phyloP scores from a whole-genome alignment of 495 filamentous ascomycete species.

The Apodospora peruviana region DNA sequence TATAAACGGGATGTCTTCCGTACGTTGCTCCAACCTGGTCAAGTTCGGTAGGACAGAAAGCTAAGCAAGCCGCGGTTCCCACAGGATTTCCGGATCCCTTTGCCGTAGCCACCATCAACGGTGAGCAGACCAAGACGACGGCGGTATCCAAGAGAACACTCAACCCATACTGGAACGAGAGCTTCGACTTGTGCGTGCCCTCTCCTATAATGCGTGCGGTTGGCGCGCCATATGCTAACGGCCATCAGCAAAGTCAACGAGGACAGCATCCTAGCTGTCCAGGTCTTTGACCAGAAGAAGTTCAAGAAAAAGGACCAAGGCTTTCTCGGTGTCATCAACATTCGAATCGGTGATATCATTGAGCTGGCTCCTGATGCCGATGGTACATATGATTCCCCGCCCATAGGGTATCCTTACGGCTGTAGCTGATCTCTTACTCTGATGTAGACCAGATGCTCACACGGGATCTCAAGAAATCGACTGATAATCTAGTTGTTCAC shows the following conservation, averaged over 20 bases:
- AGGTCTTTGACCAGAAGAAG: conserved; percentile 99
- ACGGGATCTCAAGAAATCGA: conserved; percentile 96
- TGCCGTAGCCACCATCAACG: conserved; percentile 91
- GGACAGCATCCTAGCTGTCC: conserved; percentile 92
- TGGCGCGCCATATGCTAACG: conserved; percentile 16
- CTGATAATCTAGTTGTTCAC: conserved; percentile 94
- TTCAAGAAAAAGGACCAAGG: conserved; percentile 99
- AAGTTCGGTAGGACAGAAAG: too few species aligned
- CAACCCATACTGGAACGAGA: conserved; percentile 99
- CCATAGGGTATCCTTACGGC: too few species aligned
- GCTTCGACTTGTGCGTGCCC: conserved; percentile 80
- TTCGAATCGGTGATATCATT: conserved; percentile 87
- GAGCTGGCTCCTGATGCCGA: conserved; percentile 85
- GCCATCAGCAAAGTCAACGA: conserved; percentile 70
- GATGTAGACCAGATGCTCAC: conserved; percentile 82
- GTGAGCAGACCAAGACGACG: conserved; percentile 94
- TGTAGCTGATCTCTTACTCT: conserved; percentile 1
- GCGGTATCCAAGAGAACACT: conserved; percentile 93
- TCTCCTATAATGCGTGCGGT: conserved; percentile 3
- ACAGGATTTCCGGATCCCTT: conserved; percentile 96
- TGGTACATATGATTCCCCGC: conserved; percentile 52
- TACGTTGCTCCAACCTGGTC: conserved; percentile 54
- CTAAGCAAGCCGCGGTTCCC: too few species aligned
- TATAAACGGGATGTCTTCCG: conserved; percentile 99
- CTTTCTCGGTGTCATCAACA: conserved; percentile 95